Percentiles rank a stretch among this genome's conserved stretches.
phyloP scores from a whole-genome alignment of 2,329 filamentous ascomycete genomes.

The Colletotrichum australisinense region DNA sequence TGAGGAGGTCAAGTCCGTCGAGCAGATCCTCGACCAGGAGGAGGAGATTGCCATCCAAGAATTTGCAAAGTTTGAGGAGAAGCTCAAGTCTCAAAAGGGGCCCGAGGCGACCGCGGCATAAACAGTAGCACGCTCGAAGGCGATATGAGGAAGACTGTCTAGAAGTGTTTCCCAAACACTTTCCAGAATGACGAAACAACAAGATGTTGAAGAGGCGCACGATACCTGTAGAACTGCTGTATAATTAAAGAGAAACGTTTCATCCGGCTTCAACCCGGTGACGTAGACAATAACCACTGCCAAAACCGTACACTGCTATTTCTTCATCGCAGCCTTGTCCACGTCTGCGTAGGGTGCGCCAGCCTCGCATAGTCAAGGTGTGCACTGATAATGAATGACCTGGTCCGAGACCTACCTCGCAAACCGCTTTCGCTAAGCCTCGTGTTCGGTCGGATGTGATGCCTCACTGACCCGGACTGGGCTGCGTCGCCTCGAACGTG shows the following conservation, averaged over 20 bases:
- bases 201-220: neutral
- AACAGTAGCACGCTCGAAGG: no score
- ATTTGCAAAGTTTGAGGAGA: constrained; percentile 96
- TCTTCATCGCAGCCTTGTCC: constrained; percentile 9
- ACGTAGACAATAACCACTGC: constrained; percentile 25
- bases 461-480: neutral
- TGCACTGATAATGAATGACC: no score
- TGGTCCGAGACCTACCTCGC: neutral
- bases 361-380: neutral
- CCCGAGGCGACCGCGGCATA: constrained; percentile 24
- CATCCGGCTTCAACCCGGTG: constrained; percentile 4
- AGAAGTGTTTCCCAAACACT: neutral
- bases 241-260: constrained; percentile 6
- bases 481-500: neutral
- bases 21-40: constrained; percentile 90
- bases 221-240: constrained; percentile 27
- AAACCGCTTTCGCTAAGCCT: neutral
- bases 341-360: neutral
- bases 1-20: constrained; percentile 93
- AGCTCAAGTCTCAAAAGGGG: constrained; percentile 67
- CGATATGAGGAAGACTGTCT: neutral
- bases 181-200: neutral
- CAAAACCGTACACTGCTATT: neutral
- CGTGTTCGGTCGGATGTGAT: constrained; percentile 9
- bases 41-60: constrained; percentile 89